Base-by-base conservation (phyloP, 2,329 filamentous ascomycete genomes). In the Thielaviopsis populi region DNA sequence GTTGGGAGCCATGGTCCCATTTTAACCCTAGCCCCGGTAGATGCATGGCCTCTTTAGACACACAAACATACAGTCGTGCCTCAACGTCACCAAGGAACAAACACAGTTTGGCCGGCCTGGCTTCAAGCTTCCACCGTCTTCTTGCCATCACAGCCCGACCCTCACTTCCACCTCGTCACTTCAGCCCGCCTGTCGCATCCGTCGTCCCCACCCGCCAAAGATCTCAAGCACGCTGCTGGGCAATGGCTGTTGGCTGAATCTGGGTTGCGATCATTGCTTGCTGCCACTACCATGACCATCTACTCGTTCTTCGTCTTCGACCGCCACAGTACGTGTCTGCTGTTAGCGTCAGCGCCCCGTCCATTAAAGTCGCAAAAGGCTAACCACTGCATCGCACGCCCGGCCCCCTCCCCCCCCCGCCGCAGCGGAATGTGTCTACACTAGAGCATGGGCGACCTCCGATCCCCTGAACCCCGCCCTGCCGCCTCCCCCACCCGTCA, bases 271-370 rank as follows among this genome's bases (percentile, higher is more conserved):
- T 50, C 60, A 48, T 50, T 59, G 30, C 43, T 62, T 50, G 60
- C 17, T 43, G 40, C 42, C 59, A 58, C 61, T 42, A 54, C 70
- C 72, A 97, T 99, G 94, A 86, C 88, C 67, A 88, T 97, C 75
- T 97, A 95, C 77, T 91, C 91, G 66, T 96, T 99, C 77, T 96
- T 96, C 80, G 96, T 99, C 73, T 99, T 99, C 74, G 94, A 99
- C 77, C 87, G 94, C 69, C 94, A 99, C 76, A 96, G 94, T 96
- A 81, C 72, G 83, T 71, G 59, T 5, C 43, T 58, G 42, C 42
- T 46, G 46, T 40, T 41, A 50, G 40, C n/a, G 17, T 33, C 17
- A 43, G 15, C 27, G 5, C 5, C 22, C 13, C 64, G 63, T 59
- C 62, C 66, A 68, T 63, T 63, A 19, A 61, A 63, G 67, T 61